These are phyloP conservation scores for Phaffia rhodozyma DNA, from an alignment of 1,284 basidiomycete species.

Conservation along the genomic window DNA sequence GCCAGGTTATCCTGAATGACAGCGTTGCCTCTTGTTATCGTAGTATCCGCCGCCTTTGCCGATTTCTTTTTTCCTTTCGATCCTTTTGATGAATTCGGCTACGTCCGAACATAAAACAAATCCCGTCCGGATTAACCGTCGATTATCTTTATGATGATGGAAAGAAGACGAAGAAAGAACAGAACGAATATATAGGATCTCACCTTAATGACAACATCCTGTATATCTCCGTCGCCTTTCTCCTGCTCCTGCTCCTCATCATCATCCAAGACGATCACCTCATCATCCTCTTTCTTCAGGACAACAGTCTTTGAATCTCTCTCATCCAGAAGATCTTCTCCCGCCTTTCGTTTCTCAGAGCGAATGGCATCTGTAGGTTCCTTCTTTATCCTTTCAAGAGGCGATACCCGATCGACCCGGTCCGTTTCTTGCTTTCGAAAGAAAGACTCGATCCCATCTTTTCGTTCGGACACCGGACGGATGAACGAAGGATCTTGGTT, in stretches of 20 bases:
- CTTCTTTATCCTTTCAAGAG: background rate
- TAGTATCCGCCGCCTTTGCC: background rate
- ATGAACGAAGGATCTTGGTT: conserved; percentile 70
- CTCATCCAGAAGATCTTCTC: background rate
- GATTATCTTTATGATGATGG: no score
- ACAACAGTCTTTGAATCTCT: background rate
- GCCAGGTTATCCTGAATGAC: no score
- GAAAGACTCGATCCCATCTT: conserved; percentile 80
- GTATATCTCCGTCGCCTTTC: background rate
- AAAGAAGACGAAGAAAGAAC: no score
- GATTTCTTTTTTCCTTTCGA: background rate
- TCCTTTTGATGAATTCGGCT: background rate
- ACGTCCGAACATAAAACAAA: background rate
- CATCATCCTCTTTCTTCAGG: conserved; percentile 11
- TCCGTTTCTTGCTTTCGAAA: conserved; percentile 50
- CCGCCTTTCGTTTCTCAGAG: background rate
- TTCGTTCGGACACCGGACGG: conserved; percentile 60
- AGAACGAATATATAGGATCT: background rate
- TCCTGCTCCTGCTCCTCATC: no score
- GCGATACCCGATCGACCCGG: no score
- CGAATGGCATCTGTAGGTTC: background rate
- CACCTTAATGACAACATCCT: background rate
- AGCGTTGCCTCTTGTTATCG: background rate
- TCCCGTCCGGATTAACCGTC: no score
- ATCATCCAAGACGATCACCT: conserved; percentile 5